phyloP scores from a whole-genome alignment of 495 filamentous ascomycete species.

The Recurvomyces mirabilis region DNA sequence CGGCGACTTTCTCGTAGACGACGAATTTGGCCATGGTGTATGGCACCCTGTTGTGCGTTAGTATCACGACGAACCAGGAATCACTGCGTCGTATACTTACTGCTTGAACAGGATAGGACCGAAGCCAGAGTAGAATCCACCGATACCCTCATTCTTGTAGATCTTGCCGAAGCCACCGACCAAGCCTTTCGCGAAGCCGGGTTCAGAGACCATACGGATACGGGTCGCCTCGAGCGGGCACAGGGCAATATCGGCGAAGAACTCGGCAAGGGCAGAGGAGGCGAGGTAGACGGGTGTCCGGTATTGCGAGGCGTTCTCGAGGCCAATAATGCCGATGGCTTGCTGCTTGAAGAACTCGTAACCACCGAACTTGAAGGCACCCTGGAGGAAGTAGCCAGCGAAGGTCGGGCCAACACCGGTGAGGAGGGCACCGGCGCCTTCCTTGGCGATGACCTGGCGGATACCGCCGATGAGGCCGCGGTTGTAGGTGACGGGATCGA shows the following conservation, averaged over 20 bases:
- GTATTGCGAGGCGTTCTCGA: constrained; percentile 33
- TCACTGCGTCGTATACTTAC: constrained; percentile 43
- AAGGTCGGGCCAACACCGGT: constrained; percentile 34
- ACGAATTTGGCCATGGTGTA: constrained; percentile 99
- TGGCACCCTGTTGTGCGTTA: constrained; percentile 60
- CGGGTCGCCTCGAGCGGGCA: constrained; percentile 35
- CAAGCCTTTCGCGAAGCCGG: constrained; percentile 34
- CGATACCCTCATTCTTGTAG: constrained; percentile 32
- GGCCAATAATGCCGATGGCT: constrained; percentile 34
- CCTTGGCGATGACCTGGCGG: constrained; percentile 32
- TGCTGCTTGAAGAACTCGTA: constrained; percentile 40
- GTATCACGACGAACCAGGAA: background rate
- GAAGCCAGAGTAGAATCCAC: constrained; percentile 37
- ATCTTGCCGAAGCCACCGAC: constrained; percentile 34
- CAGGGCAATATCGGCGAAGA: constrained; percentile 37
- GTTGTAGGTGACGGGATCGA: constrained; percentile 37
- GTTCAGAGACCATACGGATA: constrained; percentile 34
- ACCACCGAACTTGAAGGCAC: constrained; percentile 38
- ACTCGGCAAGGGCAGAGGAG: constrained; percentile 33
- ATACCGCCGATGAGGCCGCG: constrained; percentile 35
- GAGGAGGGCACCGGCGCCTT: constrained; percentile 32
- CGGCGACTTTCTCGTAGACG: constrained; percentile 94
- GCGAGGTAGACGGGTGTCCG: constrained; percentile 37
- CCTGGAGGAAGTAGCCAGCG: constrained; percentile 38
- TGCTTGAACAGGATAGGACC: constrained; percentile 39